Evolutionary conservation across 2,329 filamentous ascomycete genomes (phyloP), one percentile per base, ranked within the genome.

Genomic region (Fonsecaea monophora): DNA sequence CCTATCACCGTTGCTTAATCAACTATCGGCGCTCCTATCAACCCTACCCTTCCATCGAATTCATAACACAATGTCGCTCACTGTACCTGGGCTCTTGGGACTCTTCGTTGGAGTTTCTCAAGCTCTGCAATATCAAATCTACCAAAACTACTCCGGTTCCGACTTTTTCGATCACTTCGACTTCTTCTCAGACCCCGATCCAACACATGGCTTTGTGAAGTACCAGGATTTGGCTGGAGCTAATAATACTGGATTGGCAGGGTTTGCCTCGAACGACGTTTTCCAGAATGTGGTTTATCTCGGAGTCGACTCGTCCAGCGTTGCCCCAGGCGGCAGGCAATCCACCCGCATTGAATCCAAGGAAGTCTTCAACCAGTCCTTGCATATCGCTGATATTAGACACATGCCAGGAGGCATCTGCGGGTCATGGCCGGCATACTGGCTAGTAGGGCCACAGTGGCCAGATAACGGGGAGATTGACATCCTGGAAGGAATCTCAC

Each of bases 401-500:
- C 82, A 84, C 70, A 81, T 82, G 76, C 82, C 82, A 1, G 78
- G 76, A 8, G 76, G 76, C 45, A 76, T 77, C 35, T 85, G 83
- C 65, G 83, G 81, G 53, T 80, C 78, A 35, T 85, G 83, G 83
- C 83, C 83, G 1, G 81, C 81, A 6, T 82, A 80, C 67, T 82
- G 81, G 81, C 76, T 80, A 3, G 73, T 79, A 0, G 80, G 80
- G 18, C 53, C 61, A 12, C 40, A 50, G 8, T 82, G 81, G 81
- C 81, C 81, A 1, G 58, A 72, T 1, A 75, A 77, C 40, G 81
- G 81, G 13, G 81, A 83, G 76, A 83, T 85, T 53, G 83, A 85
- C 72, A 81, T 85, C 56, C 82, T 85, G 69, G 83, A 85, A 70
- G 82, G 81, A 6, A 81, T 85, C 63, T 84, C 85, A 69, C 63